These are phyloP conservation scores for Rhexocercosporidium sp. DNA, from an alignment of 2,329 filamentous ascomycete species.

Conservation along the genomic window DNA sequence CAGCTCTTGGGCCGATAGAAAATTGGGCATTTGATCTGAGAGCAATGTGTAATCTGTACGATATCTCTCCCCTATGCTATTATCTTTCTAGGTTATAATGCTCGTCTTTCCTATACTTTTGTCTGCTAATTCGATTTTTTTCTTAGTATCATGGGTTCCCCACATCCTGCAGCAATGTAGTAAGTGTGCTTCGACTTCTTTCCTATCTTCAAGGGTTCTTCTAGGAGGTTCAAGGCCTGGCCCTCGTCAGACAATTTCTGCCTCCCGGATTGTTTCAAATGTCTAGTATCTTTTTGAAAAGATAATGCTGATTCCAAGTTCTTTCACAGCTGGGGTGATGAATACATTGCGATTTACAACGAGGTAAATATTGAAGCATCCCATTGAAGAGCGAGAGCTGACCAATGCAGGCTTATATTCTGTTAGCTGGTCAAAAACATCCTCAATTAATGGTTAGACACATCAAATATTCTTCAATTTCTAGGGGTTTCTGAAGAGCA, in stretches of 20 bases:
- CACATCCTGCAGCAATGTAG: constrained; percentile 77
- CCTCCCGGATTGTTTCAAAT: neutral
- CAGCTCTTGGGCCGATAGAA: constrained; percentile 76
- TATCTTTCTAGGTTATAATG: neutral
- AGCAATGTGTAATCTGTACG: constrained; percentile 72
- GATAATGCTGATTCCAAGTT: neutral
- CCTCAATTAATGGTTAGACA: constrained; percentile 65
- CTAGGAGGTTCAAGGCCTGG: neutral
- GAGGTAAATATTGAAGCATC: constrained; percentile 45
- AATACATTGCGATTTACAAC: constrained; percentile 73
- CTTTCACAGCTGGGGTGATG: constrained; percentile 66
- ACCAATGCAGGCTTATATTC: constrained; percentile 57
- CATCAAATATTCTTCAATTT: neutral
- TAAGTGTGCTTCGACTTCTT: neutral
- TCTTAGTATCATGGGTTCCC: constrained; percentile 70
- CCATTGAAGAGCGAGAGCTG: neutral
- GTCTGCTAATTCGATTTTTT: neutral
- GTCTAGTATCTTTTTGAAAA: neutral
- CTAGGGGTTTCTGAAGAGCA: neutral
- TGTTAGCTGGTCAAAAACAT: constrained; percentile 78
- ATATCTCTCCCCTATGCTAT: neutral
- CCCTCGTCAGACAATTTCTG: neutral
- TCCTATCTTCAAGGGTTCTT: neutral
- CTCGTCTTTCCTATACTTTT: neutral
- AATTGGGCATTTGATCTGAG: constrained; percentile 74